Percentiles rank a stretch among this genome's conserved stretches.
These are phyloP conservation scores for Cytospora leucostoma DNA, from an alignment of 2,329 filamentous ascomycete species.

Conservation along the genomic window DNA sequence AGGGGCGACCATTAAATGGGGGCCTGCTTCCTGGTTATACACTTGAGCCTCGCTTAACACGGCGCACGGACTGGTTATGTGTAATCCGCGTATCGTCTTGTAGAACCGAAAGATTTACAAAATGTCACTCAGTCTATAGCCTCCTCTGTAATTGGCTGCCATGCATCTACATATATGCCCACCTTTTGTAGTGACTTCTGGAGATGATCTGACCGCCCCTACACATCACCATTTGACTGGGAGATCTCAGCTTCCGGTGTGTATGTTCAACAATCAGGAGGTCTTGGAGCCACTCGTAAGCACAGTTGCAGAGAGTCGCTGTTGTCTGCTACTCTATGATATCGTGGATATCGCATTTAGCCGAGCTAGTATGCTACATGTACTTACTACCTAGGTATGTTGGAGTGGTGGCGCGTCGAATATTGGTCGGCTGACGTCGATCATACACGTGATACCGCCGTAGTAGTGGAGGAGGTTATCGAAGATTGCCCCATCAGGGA, in stretches of 20 bases:
- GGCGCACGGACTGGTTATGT: neutral
- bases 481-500: slow-evolving; percentile 9
- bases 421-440: slow-evolving; percentile 4
- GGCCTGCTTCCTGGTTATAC: neutral
- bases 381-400: neutral
- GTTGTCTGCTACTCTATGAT: neutral
- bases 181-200: neutral
- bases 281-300: neutral
- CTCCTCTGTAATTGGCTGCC: too few relatives aligned
- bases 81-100: neutral
- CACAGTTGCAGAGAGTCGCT: neutral
- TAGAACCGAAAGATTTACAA: too few relatives aligned
- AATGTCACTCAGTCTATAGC: too few relatives aligned
- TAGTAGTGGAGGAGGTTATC: slow-evolving; percentile 3
- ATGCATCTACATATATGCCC: too few relatives aligned
- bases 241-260: too few relatives aligned
- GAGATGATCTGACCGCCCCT: neutral
- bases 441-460: slow-evolving; percentile 15
- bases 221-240: neutral
- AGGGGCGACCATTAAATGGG: slow-evolving; percentile 2
- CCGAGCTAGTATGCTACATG: neutral
- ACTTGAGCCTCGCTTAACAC: slow-evolving; percentile 1
- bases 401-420: neutral
- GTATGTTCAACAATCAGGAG: neutral
- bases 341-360: neutral